Evolutionary conservation across 1,284 basidiomycete species (phyloP).

Genomic region (Laetiporus sulphureus): DNA sequence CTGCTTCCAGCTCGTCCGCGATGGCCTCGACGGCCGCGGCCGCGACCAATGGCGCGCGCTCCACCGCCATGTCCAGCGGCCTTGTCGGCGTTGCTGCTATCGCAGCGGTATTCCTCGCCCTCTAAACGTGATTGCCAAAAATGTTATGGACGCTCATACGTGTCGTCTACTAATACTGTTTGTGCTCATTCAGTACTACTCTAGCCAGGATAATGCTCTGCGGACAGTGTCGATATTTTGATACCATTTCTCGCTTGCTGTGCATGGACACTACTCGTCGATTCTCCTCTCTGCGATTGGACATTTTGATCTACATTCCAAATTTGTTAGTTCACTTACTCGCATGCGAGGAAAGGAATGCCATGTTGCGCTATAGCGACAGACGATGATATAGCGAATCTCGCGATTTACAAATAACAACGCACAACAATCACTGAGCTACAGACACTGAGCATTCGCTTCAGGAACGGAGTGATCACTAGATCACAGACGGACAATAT

Average conservation of each 20-base stretch:
- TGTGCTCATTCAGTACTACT: neutral
- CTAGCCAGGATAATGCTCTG: constrained; percentile 1
- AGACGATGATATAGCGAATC: too few species aligned
- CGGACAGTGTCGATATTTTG: constrained; percentile 3
- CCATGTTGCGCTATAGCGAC: too few species aligned
- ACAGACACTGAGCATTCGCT: too few species aligned
- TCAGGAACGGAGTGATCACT: too few species aligned
- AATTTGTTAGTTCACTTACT: constrained; percentile 14
- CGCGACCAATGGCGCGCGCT: constrained; percentile 39
- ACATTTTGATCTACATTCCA: constrained; percentile 15
- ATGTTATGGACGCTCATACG: neutral
- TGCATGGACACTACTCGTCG: constrained; percentile 18
- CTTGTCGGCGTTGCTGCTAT: constrained; percentile 44
- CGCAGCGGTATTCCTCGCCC: constrained; percentile 46
- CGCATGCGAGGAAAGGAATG: constrained; percentile 33
- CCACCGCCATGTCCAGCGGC: constrained; percentile 41
- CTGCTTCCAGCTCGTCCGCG: constrained; percentile 21
- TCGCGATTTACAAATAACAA: too few species aligned
- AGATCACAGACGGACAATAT: constrained; percentile 35
- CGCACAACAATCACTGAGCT: too few species aligned
- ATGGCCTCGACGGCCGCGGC: constrained; percentile 17
- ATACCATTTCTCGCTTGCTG: constrained; percentile 8
- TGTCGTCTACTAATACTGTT: neutral
- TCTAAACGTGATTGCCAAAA: constrained; percentile 30
- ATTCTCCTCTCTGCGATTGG: constrained; percentile 14